These are phyloP conservation scores for Blastobotrys apis DNA, from an alignment of 1,139 yeast genomes.

Conservation along the genomic window DNA sequence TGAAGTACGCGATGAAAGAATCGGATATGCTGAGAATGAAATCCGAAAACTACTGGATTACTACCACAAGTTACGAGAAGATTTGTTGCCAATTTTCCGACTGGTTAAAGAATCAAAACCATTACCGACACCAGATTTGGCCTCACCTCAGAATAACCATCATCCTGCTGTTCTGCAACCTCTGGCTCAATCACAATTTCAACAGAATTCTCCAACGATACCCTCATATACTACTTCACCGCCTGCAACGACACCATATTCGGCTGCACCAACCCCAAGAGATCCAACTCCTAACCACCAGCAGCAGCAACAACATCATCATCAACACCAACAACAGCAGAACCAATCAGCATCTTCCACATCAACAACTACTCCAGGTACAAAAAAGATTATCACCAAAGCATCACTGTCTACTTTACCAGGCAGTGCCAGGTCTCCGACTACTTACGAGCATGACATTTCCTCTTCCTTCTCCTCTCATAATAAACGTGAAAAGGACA, in stretches of 20 bases:
- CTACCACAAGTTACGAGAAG: conserved; percentile 37
- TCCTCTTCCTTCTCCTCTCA: neutral
- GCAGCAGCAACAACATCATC: neutral
- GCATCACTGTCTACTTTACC: conserved; percentile 7
- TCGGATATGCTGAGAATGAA: conserved; percentile 35
- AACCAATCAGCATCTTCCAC: neutral
- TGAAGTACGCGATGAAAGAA: conserved; percentile 35
- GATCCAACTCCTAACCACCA: neutral
- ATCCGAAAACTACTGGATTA: conserved; percentile 34
- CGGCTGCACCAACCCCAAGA: conserved; percentile 1
- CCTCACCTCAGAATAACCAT: conserved; percentile 16
- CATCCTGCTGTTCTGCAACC: conserved; percentile 13
- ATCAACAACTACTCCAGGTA: conserved; percentile 1
- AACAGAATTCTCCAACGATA: conserved; percentile 3
- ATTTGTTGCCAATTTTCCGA: conserved; percentile 38
- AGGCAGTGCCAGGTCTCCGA: conserved; percentile 4
- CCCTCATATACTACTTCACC: neutral
- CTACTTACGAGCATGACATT: neutral
- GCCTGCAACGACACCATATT: neutral
- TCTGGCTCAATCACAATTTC: conserved; percentile 3
- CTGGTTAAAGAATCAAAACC: conserved; percentile 41
- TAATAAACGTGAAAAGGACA: neutral
- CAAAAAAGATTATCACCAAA: conserved; percentile 13
- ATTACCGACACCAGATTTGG: conserved; percentile 39
- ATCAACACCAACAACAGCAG: neutral